These are phyloP conservation scores for Scheffersomyces illinoinensis DNA, from an alignment of 1,139 yeast species.

Conservation along the genomic window DNA sequence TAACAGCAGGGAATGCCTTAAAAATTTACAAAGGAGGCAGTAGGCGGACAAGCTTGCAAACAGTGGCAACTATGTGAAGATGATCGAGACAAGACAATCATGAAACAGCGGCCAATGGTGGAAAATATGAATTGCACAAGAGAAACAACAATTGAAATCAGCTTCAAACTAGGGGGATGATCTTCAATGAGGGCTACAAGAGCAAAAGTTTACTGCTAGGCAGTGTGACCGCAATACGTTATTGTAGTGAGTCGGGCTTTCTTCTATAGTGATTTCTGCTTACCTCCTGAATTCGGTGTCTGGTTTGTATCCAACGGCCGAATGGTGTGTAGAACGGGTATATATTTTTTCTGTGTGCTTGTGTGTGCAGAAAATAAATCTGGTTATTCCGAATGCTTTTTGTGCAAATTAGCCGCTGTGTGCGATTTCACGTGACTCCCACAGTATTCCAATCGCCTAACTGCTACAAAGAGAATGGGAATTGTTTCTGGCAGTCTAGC, in stretches of 20 bases:
- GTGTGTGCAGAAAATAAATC: neutral
- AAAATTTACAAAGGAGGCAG: neutral
- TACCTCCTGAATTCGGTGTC: neutral
- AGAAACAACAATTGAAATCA: neutral
- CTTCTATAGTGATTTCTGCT: neutral
- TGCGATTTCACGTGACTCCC: neutral
- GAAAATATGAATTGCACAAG: neutral
- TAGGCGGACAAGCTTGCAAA: neutral
- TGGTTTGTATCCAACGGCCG: neutral
- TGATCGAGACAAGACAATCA: neutral
- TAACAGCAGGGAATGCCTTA: neutral
- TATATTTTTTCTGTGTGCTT: neutral
- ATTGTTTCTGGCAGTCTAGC: neutral
- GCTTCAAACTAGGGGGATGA: neutral
- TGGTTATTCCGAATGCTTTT: neutral
- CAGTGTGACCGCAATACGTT: neutral
- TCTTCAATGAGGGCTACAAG: neutral
- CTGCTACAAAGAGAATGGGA: neutral
- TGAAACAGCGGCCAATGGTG: neutral
- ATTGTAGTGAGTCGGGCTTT: neutral
- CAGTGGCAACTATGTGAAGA: neutral
- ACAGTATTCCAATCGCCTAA: neutral
- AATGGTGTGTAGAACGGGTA: neutral
- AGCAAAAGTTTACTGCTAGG: neutral
- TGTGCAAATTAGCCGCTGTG: neutral